These are phyloP conservation scores for Termitomyces sp. DNA, from an alignment of 768 basidiomycete species.

Conservation along the genomic window DNA sequence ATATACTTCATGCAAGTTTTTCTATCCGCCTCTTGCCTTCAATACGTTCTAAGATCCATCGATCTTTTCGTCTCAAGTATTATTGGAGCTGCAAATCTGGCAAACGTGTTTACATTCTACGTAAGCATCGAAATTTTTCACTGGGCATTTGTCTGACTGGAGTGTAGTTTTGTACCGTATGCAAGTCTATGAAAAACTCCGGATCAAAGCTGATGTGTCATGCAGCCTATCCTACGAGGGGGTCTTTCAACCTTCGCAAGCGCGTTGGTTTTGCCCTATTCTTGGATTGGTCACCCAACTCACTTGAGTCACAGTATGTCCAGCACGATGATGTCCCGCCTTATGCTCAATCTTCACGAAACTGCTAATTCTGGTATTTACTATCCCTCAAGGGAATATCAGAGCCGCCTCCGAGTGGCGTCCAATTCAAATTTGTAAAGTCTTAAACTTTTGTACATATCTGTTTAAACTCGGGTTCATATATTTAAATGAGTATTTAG, in stretches of 20 bases:
- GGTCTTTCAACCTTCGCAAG: not conserved
- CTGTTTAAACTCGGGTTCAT: not conserved
- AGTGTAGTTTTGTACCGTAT: not conserved
- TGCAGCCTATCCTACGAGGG: not conserved
- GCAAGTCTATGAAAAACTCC: not conserved
- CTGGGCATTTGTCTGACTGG: not conserved
- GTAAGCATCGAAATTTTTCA: not conserved
- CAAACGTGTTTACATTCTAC: not conserved
- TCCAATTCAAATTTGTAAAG: not conserved
- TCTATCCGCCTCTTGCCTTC: not conserved
- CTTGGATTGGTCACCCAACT: not conserved
- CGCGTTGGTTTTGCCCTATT: not conserved
- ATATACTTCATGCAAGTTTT: not conserved
- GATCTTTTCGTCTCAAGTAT: not conserved
- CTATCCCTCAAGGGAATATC: not conserved
- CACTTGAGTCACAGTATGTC: not conserved
- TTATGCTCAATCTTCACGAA: constrained; percentile 10
- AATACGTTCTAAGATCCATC: not conserved
- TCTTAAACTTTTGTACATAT: no score
- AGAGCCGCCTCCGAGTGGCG: not conserved
- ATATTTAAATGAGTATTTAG: not conserved
- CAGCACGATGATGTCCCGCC: constrained; percentile 8
- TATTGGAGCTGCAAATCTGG: not conserved
- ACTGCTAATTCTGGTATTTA: not conserved
- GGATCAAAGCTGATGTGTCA: not conserved